phyloP scores from a whole-genome alignment of 371 early-diverging fungal genomes.

The Mortierella sp. region DNA sequence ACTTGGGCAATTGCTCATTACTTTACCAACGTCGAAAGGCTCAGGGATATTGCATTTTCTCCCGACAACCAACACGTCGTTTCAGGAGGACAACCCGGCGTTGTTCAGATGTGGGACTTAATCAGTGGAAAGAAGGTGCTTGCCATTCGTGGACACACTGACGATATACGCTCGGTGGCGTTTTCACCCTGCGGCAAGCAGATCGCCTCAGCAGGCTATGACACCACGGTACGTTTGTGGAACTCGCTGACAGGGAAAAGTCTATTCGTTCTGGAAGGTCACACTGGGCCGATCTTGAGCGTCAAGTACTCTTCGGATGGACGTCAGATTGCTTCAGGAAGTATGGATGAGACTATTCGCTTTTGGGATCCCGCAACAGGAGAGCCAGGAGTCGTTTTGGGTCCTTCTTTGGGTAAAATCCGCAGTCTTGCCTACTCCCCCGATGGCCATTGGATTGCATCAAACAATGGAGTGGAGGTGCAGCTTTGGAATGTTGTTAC shows the following conservation, averaged over 20 bases:
- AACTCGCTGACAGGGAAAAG: background rate
- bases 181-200: background rate
- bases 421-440: background rate
- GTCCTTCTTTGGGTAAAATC: background rate
- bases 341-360: background rate
- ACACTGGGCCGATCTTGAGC: background rate
- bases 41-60: background rate
- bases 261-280: background rate
- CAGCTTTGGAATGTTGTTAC: background rate
- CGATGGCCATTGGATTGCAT: background rate
- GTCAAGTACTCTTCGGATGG: background rate
- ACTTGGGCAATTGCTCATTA: background rate
- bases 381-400: background rate
- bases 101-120: background rate
- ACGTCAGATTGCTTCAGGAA: background rate
- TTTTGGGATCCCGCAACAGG: background rate
- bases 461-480: background rate
- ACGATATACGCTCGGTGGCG: background rate
- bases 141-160: background rate
- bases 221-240: background rate
- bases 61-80: background rate
- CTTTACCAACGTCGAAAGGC: background rate
- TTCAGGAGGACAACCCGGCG: background rate
- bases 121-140: too few relatives aligned
- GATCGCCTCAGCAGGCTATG: background rate